Conservation (phyloP, 225 moss, liverwort and hornwort species). For the Polytrichum formosum region DNA sequence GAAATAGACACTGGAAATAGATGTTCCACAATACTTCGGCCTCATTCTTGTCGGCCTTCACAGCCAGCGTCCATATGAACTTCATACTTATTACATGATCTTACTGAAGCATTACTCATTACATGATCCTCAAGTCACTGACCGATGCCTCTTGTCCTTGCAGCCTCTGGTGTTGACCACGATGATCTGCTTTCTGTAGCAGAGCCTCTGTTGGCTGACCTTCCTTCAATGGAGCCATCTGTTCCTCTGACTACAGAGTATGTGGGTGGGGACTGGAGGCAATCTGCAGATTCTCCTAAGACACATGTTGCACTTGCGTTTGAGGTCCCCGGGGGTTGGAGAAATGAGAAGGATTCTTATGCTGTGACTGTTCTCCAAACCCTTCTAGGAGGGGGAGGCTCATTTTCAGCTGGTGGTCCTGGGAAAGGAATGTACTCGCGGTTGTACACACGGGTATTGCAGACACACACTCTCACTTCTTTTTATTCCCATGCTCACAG, state of each 20-base stretch:
- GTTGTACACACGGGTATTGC: constrained; percentile 55
- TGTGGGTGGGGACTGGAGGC: constrained; percentile 95
- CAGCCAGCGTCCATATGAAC: no score
- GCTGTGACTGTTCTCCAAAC: constrained; percentile 80
- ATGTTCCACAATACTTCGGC: no score
- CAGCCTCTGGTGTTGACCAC: constrained; percentile 92
- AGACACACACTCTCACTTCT: background rate
- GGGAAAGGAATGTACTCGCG: constrained; percentile 98
- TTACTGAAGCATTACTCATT: no score
- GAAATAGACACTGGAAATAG: no score
- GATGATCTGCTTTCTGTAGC: constrained; percentile 77
- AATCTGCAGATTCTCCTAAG: constrained; percentile 78
- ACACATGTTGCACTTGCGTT: constrained; percentile 93
- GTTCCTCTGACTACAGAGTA: constrained; percentile 55
- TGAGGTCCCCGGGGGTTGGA: constrained; percentile 87
- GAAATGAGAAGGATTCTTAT: constrained; percentile 80
- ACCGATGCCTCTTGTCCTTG: background rate
- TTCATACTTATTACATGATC: no score
- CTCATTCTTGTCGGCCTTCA: no score
- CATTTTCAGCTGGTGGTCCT: constrained; percentile 89
- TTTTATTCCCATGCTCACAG: no score
- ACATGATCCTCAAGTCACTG: no score
- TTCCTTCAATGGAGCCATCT: constrained; percentile 34
- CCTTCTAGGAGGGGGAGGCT: constrained; percentile 84
- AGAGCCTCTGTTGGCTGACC: constrained; percentile 73